A percentile compares a stretch with the other conserved stretches of the same genome.
Conservation (phyloP, 2,329 filamentous ascomycete species). For the Neurospora sp. region DNA sequence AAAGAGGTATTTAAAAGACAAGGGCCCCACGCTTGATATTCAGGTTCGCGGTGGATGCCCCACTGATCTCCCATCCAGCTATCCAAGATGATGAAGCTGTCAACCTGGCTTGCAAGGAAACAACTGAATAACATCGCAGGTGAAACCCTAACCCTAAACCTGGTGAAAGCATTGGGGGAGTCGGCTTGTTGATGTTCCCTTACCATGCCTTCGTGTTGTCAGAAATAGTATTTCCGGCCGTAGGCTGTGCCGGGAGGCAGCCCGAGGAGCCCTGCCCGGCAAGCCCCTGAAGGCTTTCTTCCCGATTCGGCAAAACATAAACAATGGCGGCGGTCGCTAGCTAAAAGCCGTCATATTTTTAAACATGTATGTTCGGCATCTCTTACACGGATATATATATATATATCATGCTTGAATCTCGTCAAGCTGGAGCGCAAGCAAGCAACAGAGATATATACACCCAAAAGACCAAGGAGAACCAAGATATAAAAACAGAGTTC, state of each 20-base stretch:
- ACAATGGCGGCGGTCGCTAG: not conserved
- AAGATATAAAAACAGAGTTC: not conserved
- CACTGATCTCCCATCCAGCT: not conserved
- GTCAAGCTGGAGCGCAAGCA: not conserved
- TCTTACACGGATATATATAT: not conserved
- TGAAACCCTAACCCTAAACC: too few relatives aligned
- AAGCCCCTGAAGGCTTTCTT: not conserved
- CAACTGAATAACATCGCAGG: not conserved
- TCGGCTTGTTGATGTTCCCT: not conserved
- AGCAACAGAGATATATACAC: not conserved
- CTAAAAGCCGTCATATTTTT: not conserved
- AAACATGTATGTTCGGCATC: not conserved
- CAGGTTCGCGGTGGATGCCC: not conserved
- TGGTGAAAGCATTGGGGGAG: not conserved
- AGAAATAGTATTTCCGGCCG: not conserved
- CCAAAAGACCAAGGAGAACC: not conserved
- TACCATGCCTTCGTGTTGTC: not conserved
- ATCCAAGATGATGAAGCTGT: not conserved
- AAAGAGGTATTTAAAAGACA: not conserved
- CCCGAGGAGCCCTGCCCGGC: not conserved
- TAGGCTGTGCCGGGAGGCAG: not conserved
- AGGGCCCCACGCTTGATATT: not conserved
- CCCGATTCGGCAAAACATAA: not conserved
- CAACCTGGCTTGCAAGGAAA: not conserved
- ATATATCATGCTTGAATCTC: not conserved